These are phyloP conservation scores for Antitrichia curtipendula DNA, from an alignment of 225 moss, liverwort and hornwort genomes.

Conservation along the genomic window DNA sequence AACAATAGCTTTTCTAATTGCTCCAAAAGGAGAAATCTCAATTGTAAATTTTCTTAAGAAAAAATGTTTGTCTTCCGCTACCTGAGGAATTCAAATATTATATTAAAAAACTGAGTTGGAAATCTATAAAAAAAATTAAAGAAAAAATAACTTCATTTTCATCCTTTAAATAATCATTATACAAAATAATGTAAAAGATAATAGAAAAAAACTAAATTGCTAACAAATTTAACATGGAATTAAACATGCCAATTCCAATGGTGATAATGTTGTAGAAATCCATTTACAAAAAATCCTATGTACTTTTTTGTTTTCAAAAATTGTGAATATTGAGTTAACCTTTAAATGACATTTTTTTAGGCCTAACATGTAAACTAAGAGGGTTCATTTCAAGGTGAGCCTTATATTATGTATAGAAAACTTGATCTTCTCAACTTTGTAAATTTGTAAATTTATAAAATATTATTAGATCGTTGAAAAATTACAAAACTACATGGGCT, in stretches of 20 bases:
- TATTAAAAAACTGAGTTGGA: neutral
- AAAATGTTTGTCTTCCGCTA: fast-evolving
- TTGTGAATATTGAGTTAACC: neutral
- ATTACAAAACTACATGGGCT: fast-evolving
- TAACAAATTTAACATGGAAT: neutral
- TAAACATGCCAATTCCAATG: neutral
- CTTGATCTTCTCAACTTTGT: neutral
- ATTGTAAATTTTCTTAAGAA: neutral
- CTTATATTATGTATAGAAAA: fast-evolving
- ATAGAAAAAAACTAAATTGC: neutral
- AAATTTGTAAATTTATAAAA: neutral
- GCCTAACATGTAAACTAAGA: too few relatives aligned
- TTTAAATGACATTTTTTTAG: too few relatives aligned
- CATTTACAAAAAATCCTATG: neutral
- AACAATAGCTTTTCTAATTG: neutral
- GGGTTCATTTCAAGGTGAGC: too few relatives aligned
- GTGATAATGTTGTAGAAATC: neutral
- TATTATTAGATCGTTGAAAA: neutral
- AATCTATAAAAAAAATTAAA: neutral
- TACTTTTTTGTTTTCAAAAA: neutral
- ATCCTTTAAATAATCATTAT: neutral
- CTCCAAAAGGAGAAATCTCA: neutral
- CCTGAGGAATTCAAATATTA: fast-evolving
- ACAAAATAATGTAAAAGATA: neutral
- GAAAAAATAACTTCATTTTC: neutral